Conservation (phyloP, 2,329 filamentous ascomycete genomes). For the Cytospora mali region DNA sequence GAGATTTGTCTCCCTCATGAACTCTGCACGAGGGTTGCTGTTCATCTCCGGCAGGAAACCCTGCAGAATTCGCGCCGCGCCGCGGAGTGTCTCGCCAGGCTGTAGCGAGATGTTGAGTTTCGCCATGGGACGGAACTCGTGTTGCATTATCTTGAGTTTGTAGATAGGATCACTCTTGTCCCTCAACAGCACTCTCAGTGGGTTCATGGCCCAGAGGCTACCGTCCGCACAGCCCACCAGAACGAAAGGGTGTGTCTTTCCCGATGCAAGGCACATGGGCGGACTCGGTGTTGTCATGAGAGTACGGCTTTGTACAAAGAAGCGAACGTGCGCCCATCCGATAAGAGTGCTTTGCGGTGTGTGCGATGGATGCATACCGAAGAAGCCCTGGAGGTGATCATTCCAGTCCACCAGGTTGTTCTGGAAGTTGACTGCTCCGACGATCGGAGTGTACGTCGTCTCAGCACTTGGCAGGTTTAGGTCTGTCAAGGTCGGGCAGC, state of each 20-base stretch:
- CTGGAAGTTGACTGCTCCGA: conserved; percentile 52
- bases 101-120: conserved; percentile 1
- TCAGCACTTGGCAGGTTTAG: conserved; percentile 55
- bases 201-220: conserved; percentile 53
- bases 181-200: conserved; percentile 47
- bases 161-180: conserved; percentile 42
- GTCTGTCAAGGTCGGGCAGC: conserved; percentile 56
- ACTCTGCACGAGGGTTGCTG: conserved; percentile 46
- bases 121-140: conserved; percentile 51
- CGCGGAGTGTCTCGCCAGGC: conserved; percentile 40
- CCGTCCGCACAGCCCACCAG: conserved; percentile 58
- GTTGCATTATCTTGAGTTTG: conserved; percentile 54
- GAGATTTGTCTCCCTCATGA: conserved; percentile 39
- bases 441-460: conserved; percentile 54
- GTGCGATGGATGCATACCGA: conserved; percentile 54
- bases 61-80: conserved; percentile 53
- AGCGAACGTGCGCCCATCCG: conserved; percentile 55
- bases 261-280: conserved; percentile 53
- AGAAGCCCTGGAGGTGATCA: conserved; percentile 59
- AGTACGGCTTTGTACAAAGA: conserved; percentile 56
- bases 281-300: conserved; percentile 54
- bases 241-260: conserved; percentile 55
- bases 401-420: conserved; percentile 57
- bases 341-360: conserved; percentile 56
- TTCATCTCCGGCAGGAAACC: conserved; percentile 56